Percentiles rank a stretch among this genome's conserved stretches.
phyloP scores from a whole-genome alignment of 495 filamentous ascomycete genomes.

The Polyplosphaeria fusca region DNA sequence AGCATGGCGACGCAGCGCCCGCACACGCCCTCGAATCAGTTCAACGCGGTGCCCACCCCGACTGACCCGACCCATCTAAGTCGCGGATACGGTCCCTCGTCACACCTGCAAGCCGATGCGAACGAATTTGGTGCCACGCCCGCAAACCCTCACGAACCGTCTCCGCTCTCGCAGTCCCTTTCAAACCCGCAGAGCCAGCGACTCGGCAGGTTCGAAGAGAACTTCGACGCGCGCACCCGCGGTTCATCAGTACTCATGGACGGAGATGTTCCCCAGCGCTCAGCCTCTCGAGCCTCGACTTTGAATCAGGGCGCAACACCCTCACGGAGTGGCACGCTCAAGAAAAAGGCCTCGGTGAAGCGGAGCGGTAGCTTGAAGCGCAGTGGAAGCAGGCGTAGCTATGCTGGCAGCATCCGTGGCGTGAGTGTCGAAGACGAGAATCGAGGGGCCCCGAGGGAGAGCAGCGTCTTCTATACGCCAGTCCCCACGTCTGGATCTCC shows the following conservation, averaged over 20 bases:
- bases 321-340: constrained; percentile 73
- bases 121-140: constrained; percentile 42
- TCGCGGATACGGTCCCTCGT: constrained; percentile 36
- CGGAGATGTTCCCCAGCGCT: constrained; percentile 39
- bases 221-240: constrained; percentile 67
- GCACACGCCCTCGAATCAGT: constrained; percentile 25
- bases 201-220: constrained; percentile 60
- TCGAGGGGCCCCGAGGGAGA: constrained; percentile 63
- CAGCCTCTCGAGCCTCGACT: constrained; percentile 43
- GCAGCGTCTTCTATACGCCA: constrained; percentile 83
- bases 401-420: constrained; percentile 79
- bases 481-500: constrained; percentile 84
- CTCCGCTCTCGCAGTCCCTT: constrained; percentile 48
- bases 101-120: constrained; percentile 18
- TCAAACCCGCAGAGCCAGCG: constrained; percentile 16
- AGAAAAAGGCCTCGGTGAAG: constrained; percentile 78
- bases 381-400: constrained; percentile 61
- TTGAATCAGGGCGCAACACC: constrained; percentile 42
- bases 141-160: constrained; percentile 43
- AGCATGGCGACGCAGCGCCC: constrained; percentile 25
- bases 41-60: constrained; percentile 35
- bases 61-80: constrained; percentile 31
- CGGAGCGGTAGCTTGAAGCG: constrained; percentile 72
- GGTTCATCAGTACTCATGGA: constrained; percentile 59
- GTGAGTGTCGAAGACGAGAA: constrained; percentile 59